A percentile compares a stretch with the other conserved stretches of the same genome.
phyloP scores from a whole-genome alignment of 768 basidiomycete genomes.

The Pisolithus marmoratus region DNA sequence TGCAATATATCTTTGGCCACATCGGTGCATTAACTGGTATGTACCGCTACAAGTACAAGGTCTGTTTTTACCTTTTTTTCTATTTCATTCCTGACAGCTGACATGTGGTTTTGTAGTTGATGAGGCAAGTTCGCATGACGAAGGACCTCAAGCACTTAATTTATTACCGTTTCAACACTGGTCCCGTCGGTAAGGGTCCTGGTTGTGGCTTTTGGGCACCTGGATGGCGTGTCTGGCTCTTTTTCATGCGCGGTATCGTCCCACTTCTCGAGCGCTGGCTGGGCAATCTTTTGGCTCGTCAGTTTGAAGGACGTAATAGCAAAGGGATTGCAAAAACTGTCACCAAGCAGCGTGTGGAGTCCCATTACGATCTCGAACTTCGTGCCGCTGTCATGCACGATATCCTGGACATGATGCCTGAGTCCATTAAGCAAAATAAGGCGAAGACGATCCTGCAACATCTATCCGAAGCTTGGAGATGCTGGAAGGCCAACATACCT shows the following conservation, averaged over 20 bases:
- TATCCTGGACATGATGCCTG: slow-evolving; percentile 99
- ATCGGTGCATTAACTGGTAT: slow-evolving; percentile 98
- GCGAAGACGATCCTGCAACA: slow-evolving; percentile 99
- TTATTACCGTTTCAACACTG: slow-evolving; percentile 99
- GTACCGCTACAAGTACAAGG: slow-evolving; percentile 99
- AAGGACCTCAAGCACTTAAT: slow-evolving; percentile 98
- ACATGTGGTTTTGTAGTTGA: slow-evolving; percentile 49
- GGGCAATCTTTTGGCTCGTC: slow-evolving; percentile 93
- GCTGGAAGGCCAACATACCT: slow-evolving; percentile 96
- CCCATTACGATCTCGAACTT: slow-evolving; percentile 95
- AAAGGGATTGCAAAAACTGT: slow-evolving; percentile 97
- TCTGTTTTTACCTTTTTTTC: slow-evolving; percentile 22
- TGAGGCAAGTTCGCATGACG: slow-evolving; percentile 99
- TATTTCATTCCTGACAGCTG: background rate
- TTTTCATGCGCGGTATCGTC: slow-evolving; percentile 99
- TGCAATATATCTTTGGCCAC: slow-evolving; percentile 97
- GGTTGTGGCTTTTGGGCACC: slow-evolving; percentile 99
- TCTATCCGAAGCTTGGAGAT: slow-evolving; percentile 96
- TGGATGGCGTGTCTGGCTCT: slow-evolving; percentile 99
- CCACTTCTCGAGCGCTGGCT: slow-evolving; percentile 97
- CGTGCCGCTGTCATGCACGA: slow-evolving; percentile 99
- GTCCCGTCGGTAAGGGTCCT: slow-evolving; percentile 98
- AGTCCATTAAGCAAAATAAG: slow-evolving; percentile 98
- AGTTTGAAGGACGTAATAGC: slow-evolving; percentile 97
- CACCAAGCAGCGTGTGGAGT: slow-evolving; percentile 98